These are phyloP conservation scores for Rhynchospora breviuscula DNA, from an alignment of 176 grass and related monocot species.

Conservation along the genomic window DNA sequence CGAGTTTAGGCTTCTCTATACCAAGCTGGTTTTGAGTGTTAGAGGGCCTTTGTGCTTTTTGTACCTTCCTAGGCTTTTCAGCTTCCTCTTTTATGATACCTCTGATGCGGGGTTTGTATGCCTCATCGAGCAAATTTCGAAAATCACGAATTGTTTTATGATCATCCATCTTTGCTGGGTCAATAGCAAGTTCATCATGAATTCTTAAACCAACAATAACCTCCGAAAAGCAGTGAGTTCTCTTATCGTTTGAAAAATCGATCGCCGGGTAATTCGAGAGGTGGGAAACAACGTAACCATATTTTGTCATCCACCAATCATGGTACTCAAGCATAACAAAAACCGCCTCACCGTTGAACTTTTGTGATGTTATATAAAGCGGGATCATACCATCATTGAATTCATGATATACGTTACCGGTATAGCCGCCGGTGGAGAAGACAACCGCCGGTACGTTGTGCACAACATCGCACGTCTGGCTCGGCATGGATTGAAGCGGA, in stretches of 20 bases:
- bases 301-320: conserved; percentile 71
- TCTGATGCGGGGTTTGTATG: conserved; percentile 36
- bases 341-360: conserved; percentile 43
- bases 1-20: conserved; percentile 33
- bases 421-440: conserved; percentile 89
- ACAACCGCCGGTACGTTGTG: conserved; percentile 54
- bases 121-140: conserved; percentile 51
- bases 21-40: background rate
- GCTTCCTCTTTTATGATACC: conserved; percentile 28
- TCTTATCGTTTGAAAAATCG: conserved; percentile 51
- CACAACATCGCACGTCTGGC: conserved; percentile 35
- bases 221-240: conserved; percentile 75
- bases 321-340: conserved; percentile 78
- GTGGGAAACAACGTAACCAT: conserved; percentile 37
- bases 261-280: conserved; percentile 53
- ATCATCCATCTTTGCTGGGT: conserved; percentile 26
- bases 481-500: background rate
- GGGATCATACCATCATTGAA: conserved; percentile 85
- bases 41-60: background rate
- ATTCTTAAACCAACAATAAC: conserved; percentile 52
- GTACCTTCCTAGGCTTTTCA: background rate
- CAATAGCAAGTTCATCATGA: conserved; percentile 67
- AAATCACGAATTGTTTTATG: conserved; percentile 50
- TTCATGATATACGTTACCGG: conserved; percentile 86
- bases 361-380: conserved; percentile 69